phyloP scores from a whole-genome alignment of 163 green algal species.

The Chlorella variabilis region DNA sequence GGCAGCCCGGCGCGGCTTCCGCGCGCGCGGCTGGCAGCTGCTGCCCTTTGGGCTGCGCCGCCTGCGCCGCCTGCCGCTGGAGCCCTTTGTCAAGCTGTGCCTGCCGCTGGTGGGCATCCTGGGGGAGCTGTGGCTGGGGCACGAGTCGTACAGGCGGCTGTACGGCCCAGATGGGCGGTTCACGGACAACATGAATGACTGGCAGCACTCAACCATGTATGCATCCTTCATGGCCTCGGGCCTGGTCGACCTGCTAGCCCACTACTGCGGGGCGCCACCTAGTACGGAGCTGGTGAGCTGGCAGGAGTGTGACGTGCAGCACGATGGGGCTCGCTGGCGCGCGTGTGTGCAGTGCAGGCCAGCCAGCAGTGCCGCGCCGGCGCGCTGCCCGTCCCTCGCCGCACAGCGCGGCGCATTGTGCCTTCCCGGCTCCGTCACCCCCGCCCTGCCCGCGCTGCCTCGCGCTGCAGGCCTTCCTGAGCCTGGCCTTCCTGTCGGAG shows the following conservation, averaged over 20 bases:
- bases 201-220: conserved; percentile 73
- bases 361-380: no score
- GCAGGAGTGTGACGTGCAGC: no score
- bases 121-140: conserved; percentile 70
- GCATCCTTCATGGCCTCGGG: conserved; percentile 61
- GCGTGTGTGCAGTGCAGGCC: no score
- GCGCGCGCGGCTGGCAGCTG: conserved; percentile 42
- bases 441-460: background rate
- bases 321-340: no score
- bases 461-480: conserved; percentile 48
- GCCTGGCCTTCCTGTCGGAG: conserved; percentile 59
- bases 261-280: conserved; percentile 43
- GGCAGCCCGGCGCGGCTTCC: conserved; percentile 42
- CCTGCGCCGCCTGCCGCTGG: conserved; percentile 48
- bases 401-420: no score
- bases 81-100: conserved; percentile 64
- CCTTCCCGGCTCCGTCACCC: no score
- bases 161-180: conserved; percentile 61
- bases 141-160: conserved; percentile 60
- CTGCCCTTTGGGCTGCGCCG: conserved; percentile 31
- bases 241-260: conserved; percentile 59
- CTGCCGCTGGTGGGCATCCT: conserved; percentile 68
- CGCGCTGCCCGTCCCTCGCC: no score
- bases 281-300: conserved; percentile 56
- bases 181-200: conserved; percentile 69